Base-by-base conservation (phyloP, 73 alveolate species). In the Breviolum minutum region DNA sequence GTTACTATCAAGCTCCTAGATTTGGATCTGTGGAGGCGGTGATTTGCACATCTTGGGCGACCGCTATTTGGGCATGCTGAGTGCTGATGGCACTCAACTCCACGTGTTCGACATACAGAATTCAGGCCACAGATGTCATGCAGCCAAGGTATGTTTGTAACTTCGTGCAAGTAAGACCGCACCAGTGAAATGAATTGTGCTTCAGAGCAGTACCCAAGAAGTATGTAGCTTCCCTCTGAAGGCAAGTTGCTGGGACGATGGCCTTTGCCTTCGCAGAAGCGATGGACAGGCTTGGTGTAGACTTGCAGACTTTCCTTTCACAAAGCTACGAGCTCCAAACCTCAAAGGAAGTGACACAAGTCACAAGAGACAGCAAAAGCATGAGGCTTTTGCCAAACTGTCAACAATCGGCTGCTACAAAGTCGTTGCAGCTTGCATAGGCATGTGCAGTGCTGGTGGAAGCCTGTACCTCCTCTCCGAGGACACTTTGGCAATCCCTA, bases 371-470 rank as follows among this genome's bases (percentile, higher is more conserved):
- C 54, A 40, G n/a, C n/a, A 40, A 40, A 40, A 40, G 54, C n/a
- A n/a, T n/a, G n/a, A 40, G 54, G 54, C 54, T 40, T 40, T 40
- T 68, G 77, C n/a, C n/a, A n/a, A n/a, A n/a, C n/a, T n/a, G n/a
- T n/a, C n/a, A n/a, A n/a, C n/a, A n/a, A n/a, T n/a, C n/a, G n/a
- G n/a, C n/a, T n/a, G n/a, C n/a, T n/a, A n/a, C n/a, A n/a, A 12
- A 27, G 6, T 12, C 64, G 0, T n/a, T 77, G 64, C 63, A 10
- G 14, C 63, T 77, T 9, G 16, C 87, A 11, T 69, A 81, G 83
- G 88, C 97, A 91, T 91, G 97, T 91, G 97, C 97, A 91, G 97
- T 91, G 97, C 97, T 62, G 97, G 97, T 29, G 85, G 97, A 87
- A 91, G 85, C 97, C 88, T 91, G 62, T 91, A 61, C 87, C 97